These are phyloP conservation scores for Onygenales sp. DNA, from an alignment of 2,329 filamentous ascomycete genomes.

Conservation along the genomic window DNA sequence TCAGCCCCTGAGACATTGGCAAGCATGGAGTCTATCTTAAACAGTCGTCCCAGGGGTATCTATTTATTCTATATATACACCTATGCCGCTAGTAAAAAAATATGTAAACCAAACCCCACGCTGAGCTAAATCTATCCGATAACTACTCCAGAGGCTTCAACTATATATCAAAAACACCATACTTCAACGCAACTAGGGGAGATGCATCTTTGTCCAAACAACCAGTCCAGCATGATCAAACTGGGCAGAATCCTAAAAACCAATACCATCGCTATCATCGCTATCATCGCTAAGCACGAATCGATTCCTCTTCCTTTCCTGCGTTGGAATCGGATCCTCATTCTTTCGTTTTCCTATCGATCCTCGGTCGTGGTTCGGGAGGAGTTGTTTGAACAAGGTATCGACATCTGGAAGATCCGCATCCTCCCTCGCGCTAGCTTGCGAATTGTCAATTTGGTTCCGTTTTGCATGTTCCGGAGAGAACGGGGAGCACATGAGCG, in stretches of 20 bases:
- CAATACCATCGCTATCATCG: slow-evolving; percentile 19
- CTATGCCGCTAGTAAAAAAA: neutral
- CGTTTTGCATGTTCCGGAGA: neutral
- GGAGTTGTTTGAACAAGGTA: slow-evolving; percentile 12
- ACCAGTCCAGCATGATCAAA: neutral
- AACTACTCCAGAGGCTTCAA: no score
- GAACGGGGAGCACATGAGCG: slow-evolving; percentile 12
- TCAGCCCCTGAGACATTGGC: neutral
- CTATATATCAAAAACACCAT: no score
- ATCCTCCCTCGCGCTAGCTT: slow-evolving; percentile 10
- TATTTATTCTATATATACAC: neutral
- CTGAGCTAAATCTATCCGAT: neutral
- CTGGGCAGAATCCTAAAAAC: slow-evolving; percentile 4
- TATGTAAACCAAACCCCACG: neutral
- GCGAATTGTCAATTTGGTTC: neutral
- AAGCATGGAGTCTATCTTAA: no score
- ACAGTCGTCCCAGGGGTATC: neutral
- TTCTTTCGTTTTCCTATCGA: slow-evolving; percentile 8
- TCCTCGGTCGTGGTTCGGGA: neutral
- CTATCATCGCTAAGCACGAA: slow-evolving; percentile 21
- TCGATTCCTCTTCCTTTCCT: slow-evolving; percentile 12
- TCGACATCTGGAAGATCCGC: slow-evolving; percentile 20
- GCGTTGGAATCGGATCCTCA: slow-evolving; percentile 6
- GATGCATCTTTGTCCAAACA: neutral
- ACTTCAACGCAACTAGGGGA: no score